Percentiles rank a stretch among this genome's conserved stretches.
Conservation (phyloP, 2,329 filamentous ascomycete genomes). For the Aureobasidium subglaciale region DNA sequence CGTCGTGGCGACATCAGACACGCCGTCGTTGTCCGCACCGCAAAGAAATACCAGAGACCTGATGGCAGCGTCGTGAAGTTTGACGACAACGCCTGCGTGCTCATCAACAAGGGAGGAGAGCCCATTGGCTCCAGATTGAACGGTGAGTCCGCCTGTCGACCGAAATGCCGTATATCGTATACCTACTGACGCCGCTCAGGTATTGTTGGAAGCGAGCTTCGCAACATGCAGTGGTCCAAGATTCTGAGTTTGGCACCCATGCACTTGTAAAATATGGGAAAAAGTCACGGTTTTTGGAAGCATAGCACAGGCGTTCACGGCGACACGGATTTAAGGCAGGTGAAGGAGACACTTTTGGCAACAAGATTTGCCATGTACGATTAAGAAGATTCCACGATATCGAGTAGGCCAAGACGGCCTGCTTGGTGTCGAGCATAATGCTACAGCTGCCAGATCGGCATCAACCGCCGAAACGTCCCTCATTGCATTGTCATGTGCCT, state of each 20-base stretch:
- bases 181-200: conserved; percentile 38
- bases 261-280: conserved; percentile 50
- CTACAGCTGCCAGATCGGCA: not conserved
- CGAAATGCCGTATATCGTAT: not conserved
- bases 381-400: not conserved
- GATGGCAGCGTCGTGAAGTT: conserved; percentile 90
- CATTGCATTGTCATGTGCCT: too few relatives aligned
- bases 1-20: conserved; percentile 94
- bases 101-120: conserved; percentile 95
- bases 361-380: conserved; percentile 6
- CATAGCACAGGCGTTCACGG: conserved; percentile 17
- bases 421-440: not conserved
- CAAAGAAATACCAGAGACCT: conserved; percentile 75
- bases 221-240: conserved; percentile 95
- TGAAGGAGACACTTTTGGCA: conserved; percentile 2
- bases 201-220: conserved; percentile 82
- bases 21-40: conserved; percentile 87
- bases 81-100: conserved; percentile 95
- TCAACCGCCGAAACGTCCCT: not conserved
- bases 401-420: not conserved
- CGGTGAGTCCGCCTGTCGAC: conserved; percentile 41
- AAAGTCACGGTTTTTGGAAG: conserved; percentile 1
- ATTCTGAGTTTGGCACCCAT: conserved; percentile 90
- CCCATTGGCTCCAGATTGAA: conserved; percentile 89
- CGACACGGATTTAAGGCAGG: not conserved